Percentiles rank a stretch among this genome's conserved stretches.
Conservation (phyloP, 2,329 filamentous ascomycete genomes). For the Aaosphaeria pasadenensis region DNA sequence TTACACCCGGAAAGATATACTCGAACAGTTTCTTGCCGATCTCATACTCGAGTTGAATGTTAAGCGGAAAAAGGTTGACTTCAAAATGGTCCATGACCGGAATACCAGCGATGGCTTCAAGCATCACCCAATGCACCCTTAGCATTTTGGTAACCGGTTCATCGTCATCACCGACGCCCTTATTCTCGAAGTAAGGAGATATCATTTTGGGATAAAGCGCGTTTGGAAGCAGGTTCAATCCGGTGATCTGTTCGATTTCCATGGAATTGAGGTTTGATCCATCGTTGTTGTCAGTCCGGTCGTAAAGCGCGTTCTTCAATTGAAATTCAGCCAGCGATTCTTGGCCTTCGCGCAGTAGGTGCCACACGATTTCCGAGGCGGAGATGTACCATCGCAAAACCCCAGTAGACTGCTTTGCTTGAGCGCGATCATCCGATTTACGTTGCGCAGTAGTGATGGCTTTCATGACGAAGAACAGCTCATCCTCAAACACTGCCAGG, state of each 20-base stretch:
- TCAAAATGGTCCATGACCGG: conserved; percentile 97
- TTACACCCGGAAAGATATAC: conserved; percentile 91
- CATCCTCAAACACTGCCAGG: conserved; percentile 85
- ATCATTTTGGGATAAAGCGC: conserved; percentile 97
- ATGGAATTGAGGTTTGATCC: conserved; percentile 93
- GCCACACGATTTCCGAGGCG: conserved; percentile 96
- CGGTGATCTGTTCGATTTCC: conserved; percentile 82
- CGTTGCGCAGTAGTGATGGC: conserved; percentile 95
- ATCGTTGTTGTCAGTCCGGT: conserved; percentile 94
- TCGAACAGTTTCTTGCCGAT: conserved; percentile 92
- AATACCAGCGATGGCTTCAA: conserved; percentile 96
- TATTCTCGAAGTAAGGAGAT: conserved; percentile 73
- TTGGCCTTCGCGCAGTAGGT: conserved; percentile 81
- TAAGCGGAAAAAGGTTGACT: conserved; percentile 87
- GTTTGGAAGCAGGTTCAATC: conserved; percentile 84
- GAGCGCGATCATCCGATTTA: conserved; percentile 66
- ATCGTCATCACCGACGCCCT: conserved; percentile 53
- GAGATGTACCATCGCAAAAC: conserved; percentile 89
- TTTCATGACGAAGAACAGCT: conserved; percentile 99
- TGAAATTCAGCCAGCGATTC: conserved; percentile 92
- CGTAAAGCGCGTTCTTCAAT: conserved; percentile 84
- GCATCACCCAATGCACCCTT: conserved; percentile 94
- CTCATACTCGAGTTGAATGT: conserved; percentile 88
- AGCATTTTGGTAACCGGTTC: conserved; percentile 73
- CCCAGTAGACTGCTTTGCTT: conserved; percentile 68